phyloP scores from a whole-genome alignment of 202 grass and related monocot genomes.

The Hordeum pubiflorum region DNA sequence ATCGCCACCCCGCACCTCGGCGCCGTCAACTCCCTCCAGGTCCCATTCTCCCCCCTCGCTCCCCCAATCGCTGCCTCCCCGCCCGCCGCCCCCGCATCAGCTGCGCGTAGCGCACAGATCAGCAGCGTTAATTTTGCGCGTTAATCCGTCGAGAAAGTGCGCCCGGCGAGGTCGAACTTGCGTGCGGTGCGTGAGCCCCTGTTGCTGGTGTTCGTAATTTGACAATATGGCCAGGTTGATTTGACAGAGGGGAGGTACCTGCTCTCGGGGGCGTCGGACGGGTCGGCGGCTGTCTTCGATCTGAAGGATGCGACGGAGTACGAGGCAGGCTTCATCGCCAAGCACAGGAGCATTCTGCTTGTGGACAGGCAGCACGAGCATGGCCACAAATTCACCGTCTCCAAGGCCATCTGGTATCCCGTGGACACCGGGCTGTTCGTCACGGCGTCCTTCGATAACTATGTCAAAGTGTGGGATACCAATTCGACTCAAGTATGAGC shows the following conservation, averaged over 20 bases:
- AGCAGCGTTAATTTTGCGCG: not conserved
- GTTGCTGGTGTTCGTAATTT: conserved; percentile 29
- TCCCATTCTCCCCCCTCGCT: not conserved
- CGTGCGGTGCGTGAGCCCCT: not conserved
- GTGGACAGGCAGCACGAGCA: conserved; percentile 67
- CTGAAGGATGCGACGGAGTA: conserved; percentile 40
- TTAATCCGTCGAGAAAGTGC: not conserved
- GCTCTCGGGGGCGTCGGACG: conserved; percentile 76
- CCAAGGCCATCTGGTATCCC: conserved; percentile 74
- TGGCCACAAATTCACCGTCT: conserved; percentile 72
- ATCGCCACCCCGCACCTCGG: conserved; percentile 63
- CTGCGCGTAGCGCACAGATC: not conserved
- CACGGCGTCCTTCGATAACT: conserved; percentile 76
- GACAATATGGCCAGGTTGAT: conserved; percentile 73
- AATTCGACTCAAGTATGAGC: conserved; percentile 64
- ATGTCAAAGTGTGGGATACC: conserved; percentile 94
- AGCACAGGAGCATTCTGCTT: conserved; percentile 55
- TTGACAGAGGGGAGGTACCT: conserved; percentile 83
- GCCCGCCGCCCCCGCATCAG: not conserved
- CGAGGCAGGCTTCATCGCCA: conserved; percentile 51
- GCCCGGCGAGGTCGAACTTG: not conserved
- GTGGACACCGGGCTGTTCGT: conserved; percentile 84
- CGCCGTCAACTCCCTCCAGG: conserved; percentile 85
- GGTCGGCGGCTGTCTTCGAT: conserved; percentile 67
- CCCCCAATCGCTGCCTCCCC: not conserved